These are phyloP conservation scores for Colletotrichum gloeosporioides DNA, from an alignment of 2,329 filamentous ascomycete species.

Conservation along the genomic window DNA sequence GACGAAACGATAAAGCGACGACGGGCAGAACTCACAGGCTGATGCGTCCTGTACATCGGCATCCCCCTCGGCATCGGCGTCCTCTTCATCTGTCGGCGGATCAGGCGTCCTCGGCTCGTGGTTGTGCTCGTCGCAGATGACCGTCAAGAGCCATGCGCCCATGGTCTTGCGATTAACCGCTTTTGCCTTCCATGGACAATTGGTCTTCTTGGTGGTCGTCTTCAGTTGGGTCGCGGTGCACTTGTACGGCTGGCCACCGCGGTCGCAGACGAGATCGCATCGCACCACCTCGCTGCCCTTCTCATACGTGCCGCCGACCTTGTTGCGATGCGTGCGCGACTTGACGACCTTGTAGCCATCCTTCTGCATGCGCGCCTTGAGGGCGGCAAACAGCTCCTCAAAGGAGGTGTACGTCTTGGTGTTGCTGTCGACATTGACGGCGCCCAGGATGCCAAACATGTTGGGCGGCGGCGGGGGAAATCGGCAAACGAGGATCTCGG, in stretches of 20 bases:
- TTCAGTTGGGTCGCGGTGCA: conserved; percentile 50
- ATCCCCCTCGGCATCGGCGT: conserved; percentile 33
- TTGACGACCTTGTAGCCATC: conserved; percentile 53
- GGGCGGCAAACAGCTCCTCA: conserved; percentile 45
- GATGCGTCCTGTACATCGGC: conserved; percentile 27
- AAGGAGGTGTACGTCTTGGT: conserved; percentile 41
- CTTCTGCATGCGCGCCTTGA: conserved; percentile 46
- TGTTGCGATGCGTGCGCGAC: conserved; percentile 46
- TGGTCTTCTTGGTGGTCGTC: conserved; percentile 51
- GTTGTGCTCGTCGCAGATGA: conserved; percentile 49
- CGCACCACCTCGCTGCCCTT: conserved; percentile 49
- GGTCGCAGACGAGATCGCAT: conserved; percentile 51
- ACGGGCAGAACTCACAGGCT: not conserved
- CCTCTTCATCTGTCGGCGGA: conserved; percentile 40
- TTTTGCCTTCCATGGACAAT: conserved; percentile 52
- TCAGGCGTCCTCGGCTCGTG: conserved; percentile 50
- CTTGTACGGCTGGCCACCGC: conserved; percentile 48
- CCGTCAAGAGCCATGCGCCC: conserved; percentile 49
- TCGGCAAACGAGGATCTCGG: not conserved
- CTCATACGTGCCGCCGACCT: conserved; percentile 43
- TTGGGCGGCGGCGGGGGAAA: conserved; percentile 18
- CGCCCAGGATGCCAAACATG: conserved; percentile 51
- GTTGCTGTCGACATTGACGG: conserved; percentile 35
- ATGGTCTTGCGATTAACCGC: conserved; percentile 48
- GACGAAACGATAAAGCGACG: not conserved